Evolutionary conservation across 1,284 basidiomycete genomes (phyloP), one percentile per base, ranked within the genome.

Genomic region (Heterobasidion occidentale): DNA sequence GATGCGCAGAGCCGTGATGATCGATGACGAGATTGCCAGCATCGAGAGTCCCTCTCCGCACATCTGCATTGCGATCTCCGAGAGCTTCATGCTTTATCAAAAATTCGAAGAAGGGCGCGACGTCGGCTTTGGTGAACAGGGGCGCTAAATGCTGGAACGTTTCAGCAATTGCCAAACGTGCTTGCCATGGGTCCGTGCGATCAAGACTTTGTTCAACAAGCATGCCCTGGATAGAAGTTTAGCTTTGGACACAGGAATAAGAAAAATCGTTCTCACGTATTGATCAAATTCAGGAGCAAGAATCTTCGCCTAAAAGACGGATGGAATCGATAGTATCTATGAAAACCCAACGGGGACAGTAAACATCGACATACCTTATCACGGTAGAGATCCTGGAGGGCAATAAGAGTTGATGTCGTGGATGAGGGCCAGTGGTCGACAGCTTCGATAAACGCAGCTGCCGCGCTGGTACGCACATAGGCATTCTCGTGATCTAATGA

Each of bases 151-250:
- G 74, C 60, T 85, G 80, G 56, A 98, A 84, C 0, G 91, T 74
- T 7, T 76, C 70, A 0, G 91, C 90, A 50, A 90, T 78, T 4
- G 96, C 93, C 1, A 89, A 77, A 36, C 97, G 83, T 33, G 88
- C 79, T 55, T 85, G 80, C 92, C 92, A 99, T 5, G 95, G 96
- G 71, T 99, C 97, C n/a, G 83, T 75, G 38, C 91, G 84, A 67
- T 94, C 88, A n/a, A 97, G 73, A 51, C 90, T 97, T 63, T 88
- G 83, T 33, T 92, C 85, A 59, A 97, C 90, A 58, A 99, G 79
- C 90, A 99, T 97, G 17, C 97, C 96, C 90, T 93, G 35, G 9
- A 47, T 5, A 46, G 9, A n/a, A 20, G 14, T 54, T 47, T n/a
- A 35, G 17, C 17, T 8, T n/a, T 15, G 20, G 35, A 48, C 9